Evolutionary conservation across 768 basidiomycete genomes (phyloP).

Genomic region (Kwoniella dendrophila): DNA sequence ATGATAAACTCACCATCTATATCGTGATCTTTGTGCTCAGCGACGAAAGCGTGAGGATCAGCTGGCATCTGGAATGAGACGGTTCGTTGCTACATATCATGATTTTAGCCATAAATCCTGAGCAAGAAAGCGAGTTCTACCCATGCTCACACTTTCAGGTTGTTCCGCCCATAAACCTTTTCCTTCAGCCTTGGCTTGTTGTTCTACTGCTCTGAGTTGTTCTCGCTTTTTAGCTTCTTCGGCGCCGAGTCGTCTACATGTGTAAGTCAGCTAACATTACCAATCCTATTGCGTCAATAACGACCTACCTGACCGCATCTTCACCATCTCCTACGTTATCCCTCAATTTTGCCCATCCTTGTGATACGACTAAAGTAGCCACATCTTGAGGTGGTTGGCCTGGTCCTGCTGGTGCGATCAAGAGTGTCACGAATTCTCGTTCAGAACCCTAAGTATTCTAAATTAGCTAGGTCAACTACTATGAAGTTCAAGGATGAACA

Average conservation of each 20-base stretch:
- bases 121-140: neutral
- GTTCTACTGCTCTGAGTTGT: conserved; percentile 59
- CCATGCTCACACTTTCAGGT: conserved; percentile 47
- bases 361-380: conserved; percentile 63
- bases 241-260: conserved; percentile 57
- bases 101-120: neutral
- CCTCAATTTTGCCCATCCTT: conserved; percentile 92
- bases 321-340: conserved; percentile 65
- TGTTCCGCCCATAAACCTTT: conserved; percentile 76
- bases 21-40: conserved; percentile 86
- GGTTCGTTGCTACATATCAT: conserved; percentile 63
- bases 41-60: conserved; percentile 84
- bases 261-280: neutral
- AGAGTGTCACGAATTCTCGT: conserved; percentile 52
- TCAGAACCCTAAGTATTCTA: conserved; percentile 22
- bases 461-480: neutral
- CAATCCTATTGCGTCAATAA: neutral
- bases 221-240: conserved; percentile 79
- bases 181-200: conserved; percentile 50
- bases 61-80: conserved; percentile 85
- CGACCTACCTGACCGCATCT: conserved; percentile 49
- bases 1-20: conserved; percentile 74
- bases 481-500: no score
- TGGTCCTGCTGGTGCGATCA: conserved; percentile 51
- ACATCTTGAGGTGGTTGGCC: conserved; percentile 55